Evolutionary conservation across 345 rosid species (phyloP).

Genomic region (Dovyalis caffra): DNA sequence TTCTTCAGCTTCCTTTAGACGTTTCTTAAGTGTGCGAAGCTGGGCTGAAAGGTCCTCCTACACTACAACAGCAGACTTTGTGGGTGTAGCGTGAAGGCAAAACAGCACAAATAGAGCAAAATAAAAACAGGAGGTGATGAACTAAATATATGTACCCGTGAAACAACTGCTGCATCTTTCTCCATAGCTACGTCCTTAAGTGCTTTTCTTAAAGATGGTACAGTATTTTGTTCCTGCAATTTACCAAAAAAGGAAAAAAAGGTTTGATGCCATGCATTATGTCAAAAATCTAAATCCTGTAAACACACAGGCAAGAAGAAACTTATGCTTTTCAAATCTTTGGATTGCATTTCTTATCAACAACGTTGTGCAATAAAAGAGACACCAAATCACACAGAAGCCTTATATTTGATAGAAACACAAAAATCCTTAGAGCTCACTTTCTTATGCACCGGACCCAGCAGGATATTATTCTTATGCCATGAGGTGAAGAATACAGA

Average conservation of each 20-base stretch:
- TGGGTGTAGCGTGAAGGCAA: constrained; percentile 18
- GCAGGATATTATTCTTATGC: neutral
- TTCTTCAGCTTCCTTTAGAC: constrained; percentile 87
- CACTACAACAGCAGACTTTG: constrained; percentile 32
- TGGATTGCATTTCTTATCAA: neutral
- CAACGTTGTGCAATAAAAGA: neutral
- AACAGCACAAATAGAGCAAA: neutral
- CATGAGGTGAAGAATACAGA: neutral
- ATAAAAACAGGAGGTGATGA: neutral
- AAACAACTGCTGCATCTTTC: constrained; percentile 99
- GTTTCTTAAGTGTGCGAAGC: constrained; percentile 80
- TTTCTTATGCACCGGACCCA: neutral
- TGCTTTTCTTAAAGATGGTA: constrained; percentile 92
- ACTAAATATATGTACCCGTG: constrained; percentile 49
- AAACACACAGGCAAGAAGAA: neutral
- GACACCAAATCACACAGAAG: neutral
- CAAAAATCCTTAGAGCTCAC: neutral
- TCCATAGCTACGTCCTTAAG: constrained; percentile 95
- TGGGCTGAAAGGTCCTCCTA: constrained; percentile 96
- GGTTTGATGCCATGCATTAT: neutral
- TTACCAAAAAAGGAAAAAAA: constrained; percentile 12
- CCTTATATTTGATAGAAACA: neutral
- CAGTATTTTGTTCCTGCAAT: constrained; percentile 73
- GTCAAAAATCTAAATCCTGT: neutral
- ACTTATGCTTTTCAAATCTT: constrained; percentile 1